Conservation (phyloP, 805 yeast species). For the Candida schatavii region DNA sequence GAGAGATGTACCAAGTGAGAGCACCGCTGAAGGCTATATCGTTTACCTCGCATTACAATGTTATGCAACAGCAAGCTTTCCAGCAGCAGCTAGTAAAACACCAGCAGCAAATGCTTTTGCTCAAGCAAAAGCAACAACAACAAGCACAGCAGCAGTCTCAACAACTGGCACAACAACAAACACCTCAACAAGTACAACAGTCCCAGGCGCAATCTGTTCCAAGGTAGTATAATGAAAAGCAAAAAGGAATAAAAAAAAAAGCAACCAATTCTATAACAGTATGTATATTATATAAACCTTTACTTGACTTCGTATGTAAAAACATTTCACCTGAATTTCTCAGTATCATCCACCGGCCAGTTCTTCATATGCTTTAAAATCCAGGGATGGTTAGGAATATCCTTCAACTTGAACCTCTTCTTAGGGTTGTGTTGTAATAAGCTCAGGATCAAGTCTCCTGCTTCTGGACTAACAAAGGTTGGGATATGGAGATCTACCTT, state of each 20-base stretch:
- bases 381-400: slow-evolving; percentile 82
- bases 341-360: slow-evolving; percentile 46
- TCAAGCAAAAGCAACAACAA: slow-evolving; percentile 28
- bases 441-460: slow-evolving; percentile 65
- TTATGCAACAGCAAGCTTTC: slow-evolving; percentile 42
- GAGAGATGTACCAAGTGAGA: slow-evolving; percentile 46
- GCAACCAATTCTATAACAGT: no score
- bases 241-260: neutral
- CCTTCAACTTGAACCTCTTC: slow-evolving; percentile 57
- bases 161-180: slow-evolving; percentile 10
- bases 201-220: slow-evolving; percentile 7
- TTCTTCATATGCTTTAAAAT: slow-evolving; percentile 57
- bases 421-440: slow-evolving; percentile 69
- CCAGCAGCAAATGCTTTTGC: slow-evolving; percentile 28
- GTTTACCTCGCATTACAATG: slow-evolving; percentile 41
- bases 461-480: slow-evolving; percentile 63
- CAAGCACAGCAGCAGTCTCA: slow-evolving; percentile 8
- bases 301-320: neutral
- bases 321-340: neutral
- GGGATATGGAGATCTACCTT: slow-evolving; percentile 78
- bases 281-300: no score
- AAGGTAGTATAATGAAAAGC: neutral
- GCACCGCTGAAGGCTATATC: slow-evolving; percentile 45
- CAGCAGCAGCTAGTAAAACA: slow-evolving; percentile 41
- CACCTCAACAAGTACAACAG: slow-evolving; percentile 8